phyloP scores from a whole-genome alignment of 352 stramenopile genomes.

The Phytophthora citricola region DNA sequence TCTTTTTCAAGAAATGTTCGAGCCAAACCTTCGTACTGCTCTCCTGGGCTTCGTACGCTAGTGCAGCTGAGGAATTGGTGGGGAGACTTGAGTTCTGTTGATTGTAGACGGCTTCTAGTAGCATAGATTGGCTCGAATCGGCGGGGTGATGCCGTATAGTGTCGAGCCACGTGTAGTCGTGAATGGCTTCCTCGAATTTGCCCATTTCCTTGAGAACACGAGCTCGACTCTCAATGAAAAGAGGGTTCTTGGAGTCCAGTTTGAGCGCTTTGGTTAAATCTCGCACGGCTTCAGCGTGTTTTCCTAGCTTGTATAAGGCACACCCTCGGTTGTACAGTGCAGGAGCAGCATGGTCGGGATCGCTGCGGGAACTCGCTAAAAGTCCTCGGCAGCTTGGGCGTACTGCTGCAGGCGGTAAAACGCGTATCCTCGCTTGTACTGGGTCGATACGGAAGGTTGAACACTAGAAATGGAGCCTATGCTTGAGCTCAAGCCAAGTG shows the following conservation, averaged over 20 bases:
- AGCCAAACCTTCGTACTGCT: conserved; percentile 47
- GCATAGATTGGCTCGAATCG: conserved; percentile 20
- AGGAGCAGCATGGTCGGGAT: conserved; percentile 44
- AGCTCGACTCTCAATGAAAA: conserved; percentile 72
- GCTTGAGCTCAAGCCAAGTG: conserved; percentile 3
- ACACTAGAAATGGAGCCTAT: conserved; percentile 35
- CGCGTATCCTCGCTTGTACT: conserved; percentile 69
- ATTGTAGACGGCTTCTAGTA: conserved; percentile 19
- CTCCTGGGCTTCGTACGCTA: conserved; percentile 44
- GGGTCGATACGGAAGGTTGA: conserved; percentile 43
- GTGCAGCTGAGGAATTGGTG: conserved; percentile 34
- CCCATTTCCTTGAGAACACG: conserved; percentile 67
- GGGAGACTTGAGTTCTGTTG: not conserved
- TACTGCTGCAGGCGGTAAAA: conserved; percentile 59
- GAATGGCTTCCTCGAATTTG: conserved; percentile 71
- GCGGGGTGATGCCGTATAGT: conserved; percentile 41
- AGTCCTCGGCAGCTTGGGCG: conserved; percentile 56
- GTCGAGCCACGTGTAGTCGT: conserved; percentile 74
- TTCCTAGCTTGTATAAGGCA: conserved; percentile 55
- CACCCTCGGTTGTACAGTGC: conserved; percentile 73
- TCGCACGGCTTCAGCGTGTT: conserved; percentile 51
- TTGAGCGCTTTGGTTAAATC: conserved; percentile 74
- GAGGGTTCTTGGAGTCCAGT: conserved; percentile 65
- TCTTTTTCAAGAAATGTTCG: conserved; percentile 46
- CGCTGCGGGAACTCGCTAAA: conserved; percentile 53